These are phyloP conservation scores for Neurospora africana DNA, from an alignment of 495 filamentous ascomycete genomes.

Conservation along the genomic window DNA sequence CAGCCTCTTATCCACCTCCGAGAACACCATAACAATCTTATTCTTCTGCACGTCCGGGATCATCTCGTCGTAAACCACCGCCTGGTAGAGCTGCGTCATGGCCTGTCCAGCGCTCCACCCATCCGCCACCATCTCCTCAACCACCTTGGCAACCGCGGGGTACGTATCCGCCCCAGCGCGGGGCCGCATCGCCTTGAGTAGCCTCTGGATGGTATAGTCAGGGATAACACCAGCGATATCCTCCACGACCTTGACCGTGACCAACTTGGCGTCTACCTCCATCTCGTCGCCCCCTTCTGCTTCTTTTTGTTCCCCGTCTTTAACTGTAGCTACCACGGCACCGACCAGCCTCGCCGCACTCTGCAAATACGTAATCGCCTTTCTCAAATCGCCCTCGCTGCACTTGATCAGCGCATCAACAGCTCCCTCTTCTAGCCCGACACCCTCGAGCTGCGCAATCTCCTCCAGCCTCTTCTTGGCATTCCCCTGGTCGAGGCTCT, in stretches of 20 bases:
- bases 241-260: slow-evolving; percentile 73
- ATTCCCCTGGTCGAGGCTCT: slow-evolving; percentile 77
- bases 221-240: slow-evolving; percentile 97
- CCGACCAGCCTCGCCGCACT: slow-evolving; percentile 75
- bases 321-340: slow-evolving; percentile 28
- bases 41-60: slow-evolving; percentile 80
- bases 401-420: slow-evolving; percentile 75
- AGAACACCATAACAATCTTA: slow-evolving; percentile 80
- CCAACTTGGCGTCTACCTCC: slow-evolving; percentile 45
- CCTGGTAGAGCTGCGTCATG: slow-evolving; percentile 71
- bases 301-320: slow-evolving; percentile 25
- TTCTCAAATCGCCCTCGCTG: slow-evolving; percentile 87
- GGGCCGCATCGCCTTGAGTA: slow-evolving; percentile 72
- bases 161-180: slow-evolving; percentile 54
- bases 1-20: slow-evolving; percentile 84
- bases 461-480: slow-evolving; percentile 63
- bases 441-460: slow-evolving; percentile 68
- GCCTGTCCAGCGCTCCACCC: slow-evolving; percentile 96
- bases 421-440: slow-evolving; percentile 65
- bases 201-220: slow-evolving; percentile 51
- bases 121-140: slow-evolving; percentile 88
- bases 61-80: slow-evolving; percentile 70
- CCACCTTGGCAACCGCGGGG: slow-evolving; percentile 59
- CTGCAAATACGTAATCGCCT: slow-evolving; percentile 93
- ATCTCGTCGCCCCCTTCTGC: slow-evolving; percentile 32